Conservation (phyloP, 2,329 filamentous ascomycete species). For the Ophidiomyces ophidiicola region DNA sequence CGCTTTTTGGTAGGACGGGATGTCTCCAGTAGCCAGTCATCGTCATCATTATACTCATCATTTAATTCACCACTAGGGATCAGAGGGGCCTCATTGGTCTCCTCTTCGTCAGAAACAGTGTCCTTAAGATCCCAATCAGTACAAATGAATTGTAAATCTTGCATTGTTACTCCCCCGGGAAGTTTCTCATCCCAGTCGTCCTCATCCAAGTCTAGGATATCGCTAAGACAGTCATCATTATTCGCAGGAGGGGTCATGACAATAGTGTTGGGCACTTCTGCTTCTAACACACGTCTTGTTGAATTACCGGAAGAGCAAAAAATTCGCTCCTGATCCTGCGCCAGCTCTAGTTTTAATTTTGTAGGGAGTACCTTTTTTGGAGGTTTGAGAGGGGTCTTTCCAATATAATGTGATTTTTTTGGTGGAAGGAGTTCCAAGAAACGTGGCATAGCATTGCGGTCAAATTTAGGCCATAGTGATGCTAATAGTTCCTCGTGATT, state of each 20-base stretch:
- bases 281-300: slow-evolving; percentile 38
- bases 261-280: slow-evolving; percentile 47
- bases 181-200: slow-evolving; percentile 51
- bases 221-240: slow-evolving; percentile 38
- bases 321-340: slow-evolving; percentile 70
- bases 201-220: slow-evolving; percentile 40
- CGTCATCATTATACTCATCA: slow-evolving; percentile 51
- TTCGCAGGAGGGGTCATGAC: slow-evolving; percentile 34
- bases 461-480: slow-evolving; percentile 69
- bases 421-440: slow-evolving; percentile 76
- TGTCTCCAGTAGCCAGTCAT: slow-evolving; percentile 38
- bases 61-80: slow-evolving; percentile 36
- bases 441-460: slow-evolving; percentile 58
- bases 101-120: slow-evolving; percentile 34
- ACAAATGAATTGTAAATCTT: slow-evolving; percentile 74
- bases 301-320: slow-evolving; percentile 63
- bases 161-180: slow-evolving; percentile 58
- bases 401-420: slow-evolving; percentile 63
- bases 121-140: slow-evolving; percentile 68
- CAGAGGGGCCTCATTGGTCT: slow-evolving; percentile 12
- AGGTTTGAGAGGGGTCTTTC: slow-evolving; percentile 65
- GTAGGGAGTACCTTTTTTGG: slow-evolving; percentile 73
- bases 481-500: slow-evolving; percentile 64
- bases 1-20: slow-evolving; percentile 53
- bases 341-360: slow-evolving; percentile 78